Base-by-base conservation (phyloP, 805 yeast species). In the Tetrapisispora fleetii region DNA sequence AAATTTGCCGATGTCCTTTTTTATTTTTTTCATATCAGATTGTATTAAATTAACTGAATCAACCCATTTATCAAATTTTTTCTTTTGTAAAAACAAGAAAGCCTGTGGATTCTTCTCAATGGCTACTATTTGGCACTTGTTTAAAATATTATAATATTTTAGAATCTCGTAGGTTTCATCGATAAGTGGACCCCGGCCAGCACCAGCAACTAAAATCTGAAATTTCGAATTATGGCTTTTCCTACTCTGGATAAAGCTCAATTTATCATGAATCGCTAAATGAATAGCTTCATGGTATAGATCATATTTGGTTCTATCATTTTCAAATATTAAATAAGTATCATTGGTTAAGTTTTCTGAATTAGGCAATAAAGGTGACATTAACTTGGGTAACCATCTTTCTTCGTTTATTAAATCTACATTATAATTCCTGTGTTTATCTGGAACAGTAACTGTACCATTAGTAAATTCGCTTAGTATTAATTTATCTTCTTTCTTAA, bases 141-240 rank as follows among this genome's bases (percentile, higher is more conserved):
- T 37, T 9, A 41, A 9, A 17, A 67, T 49, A 38, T 53, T 51
- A 4, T 74, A 53, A 19, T 57, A 56, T 3, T 61, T 56, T 1
- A 79, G 55, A 2, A 80, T 77, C 6, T 65, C 58, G 30, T 75
- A 65, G 0, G 77, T 68, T 19, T 74, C 69, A 40, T 80, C 80
- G 2, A 89, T 80, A 28, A 90, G 65, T 0, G 91, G 90, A 1
- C 97, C 97, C 41, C 88, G 69, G 1, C 97, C 97, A 0, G 96
- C 93, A 0, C 97, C 97, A 2, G 84, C 80, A 2, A 90, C 74
- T 4, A 84, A 72, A 9, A 85, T 67, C 11, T 67, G 66, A 27
- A 73, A 52, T 18, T 47, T 40, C 11, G 48, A 39, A 30, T 37
- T 37, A 11, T 33, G 37, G 10, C 7, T 30, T 22, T 46, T 40